Conservation (phyloP, 345 rosid genomes). For the Hibiscus trionum region DNA sequence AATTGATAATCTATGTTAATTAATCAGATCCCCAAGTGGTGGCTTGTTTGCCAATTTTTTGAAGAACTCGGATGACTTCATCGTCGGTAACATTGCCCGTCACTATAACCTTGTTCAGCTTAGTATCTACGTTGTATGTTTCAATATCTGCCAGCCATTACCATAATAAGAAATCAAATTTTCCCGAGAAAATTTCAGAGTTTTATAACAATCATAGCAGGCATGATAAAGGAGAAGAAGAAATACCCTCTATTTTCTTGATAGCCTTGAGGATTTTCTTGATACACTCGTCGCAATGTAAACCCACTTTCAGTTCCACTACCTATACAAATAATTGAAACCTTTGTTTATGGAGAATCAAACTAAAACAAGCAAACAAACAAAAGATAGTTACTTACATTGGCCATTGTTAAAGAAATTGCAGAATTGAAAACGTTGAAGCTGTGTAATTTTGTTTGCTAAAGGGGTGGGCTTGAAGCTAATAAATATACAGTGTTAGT, state of each 20-base stretch:
- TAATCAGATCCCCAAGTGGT: conserved; percentile 32
- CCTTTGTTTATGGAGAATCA: neutral
- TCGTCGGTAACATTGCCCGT: conserved; percentile 74
- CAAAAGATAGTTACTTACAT: conserved; percentile 22
- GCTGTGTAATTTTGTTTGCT: neutral
- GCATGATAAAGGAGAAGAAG: neutral
- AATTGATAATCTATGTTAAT: neutral
- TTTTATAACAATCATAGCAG: neutral
- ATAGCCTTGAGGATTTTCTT: conserved; percentile 79
- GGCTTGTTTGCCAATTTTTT: conserved; percentile 65
- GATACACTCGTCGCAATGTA: conserved; percentile 44
- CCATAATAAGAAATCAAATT: neutral
- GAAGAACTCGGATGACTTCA: conserved; percentile 63
- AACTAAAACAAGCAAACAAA: neutral
- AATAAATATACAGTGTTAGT: conserved; percentile 3
- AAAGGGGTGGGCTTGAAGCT: neutral
- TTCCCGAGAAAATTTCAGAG: neutral
- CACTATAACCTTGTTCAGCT: conserved; percentile 73
- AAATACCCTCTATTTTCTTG: conserved; percentile 48
- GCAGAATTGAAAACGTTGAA: neutral
- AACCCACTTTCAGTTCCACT: conserved; percentile 63
- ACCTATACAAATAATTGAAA: conserved; percentile 32
- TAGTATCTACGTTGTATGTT: conserved; percentile 64
- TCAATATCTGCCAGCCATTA: conserved; percentile 32
- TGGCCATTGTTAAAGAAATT: conserved; percentile 21